A percentile compares a stretch with the other conserved stretches of the same genome.
phyloP scores from a whole-genome alignment of 2,329 filamentous ascomycete genomes.

The Seiridium cupressi region DNA sequence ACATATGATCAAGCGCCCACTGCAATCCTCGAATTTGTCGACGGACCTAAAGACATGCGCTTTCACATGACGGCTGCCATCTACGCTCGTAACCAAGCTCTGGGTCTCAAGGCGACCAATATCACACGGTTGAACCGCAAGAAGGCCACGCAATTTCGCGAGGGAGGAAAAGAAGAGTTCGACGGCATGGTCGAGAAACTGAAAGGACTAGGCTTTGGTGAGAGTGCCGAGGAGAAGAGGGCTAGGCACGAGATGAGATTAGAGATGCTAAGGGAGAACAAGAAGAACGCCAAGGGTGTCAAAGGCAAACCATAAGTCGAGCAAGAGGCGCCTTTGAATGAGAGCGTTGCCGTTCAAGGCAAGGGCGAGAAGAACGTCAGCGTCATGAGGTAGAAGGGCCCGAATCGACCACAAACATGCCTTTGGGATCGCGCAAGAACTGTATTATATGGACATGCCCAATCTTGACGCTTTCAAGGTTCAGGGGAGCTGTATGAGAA shows the following conservation, averaged over 20 bases:
- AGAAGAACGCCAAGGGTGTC: not conserved
- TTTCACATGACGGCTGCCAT: slow-evolving; percentile 91
- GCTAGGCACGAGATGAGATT: not conserved
- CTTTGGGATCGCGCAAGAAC: not conserved
- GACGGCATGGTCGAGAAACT: slow-evolving; percentile 59
- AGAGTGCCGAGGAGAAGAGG: slow-evolving; percentile 6
- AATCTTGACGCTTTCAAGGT: not conserved
- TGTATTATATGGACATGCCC: slow-evolving; percentile 8
- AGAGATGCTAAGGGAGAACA: not conserved
- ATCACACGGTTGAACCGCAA: slow-evolving; percentile 75
- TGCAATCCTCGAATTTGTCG: slow-evolving; percentile 91
- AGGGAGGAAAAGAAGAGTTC: slow-evolving; percentile 64
- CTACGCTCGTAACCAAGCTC: slow-evolving; percentile 61
- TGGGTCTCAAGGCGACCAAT: slow-evolving; percentile 60
- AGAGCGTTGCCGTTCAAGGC: not conserved
- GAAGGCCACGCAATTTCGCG: slow-evolving; percentile 78
- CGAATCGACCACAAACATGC: no score
- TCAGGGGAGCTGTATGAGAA: slow-evolving; percentile 6
- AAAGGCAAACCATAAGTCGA: not conserved
- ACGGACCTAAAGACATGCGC: slow-evolving; percentile 89
- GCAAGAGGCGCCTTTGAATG: not conserved
- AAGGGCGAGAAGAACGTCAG: slow-evolving; percentile 6
- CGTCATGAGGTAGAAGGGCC: not conserved
- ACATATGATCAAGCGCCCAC: slow-evolving; percentile 80
- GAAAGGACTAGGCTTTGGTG: slow-evolving; percentile 22